Base-by-base conservation (phyloP, 2,329 filamentous ascomycete species). In the Talaromyces sp. region DNA sequence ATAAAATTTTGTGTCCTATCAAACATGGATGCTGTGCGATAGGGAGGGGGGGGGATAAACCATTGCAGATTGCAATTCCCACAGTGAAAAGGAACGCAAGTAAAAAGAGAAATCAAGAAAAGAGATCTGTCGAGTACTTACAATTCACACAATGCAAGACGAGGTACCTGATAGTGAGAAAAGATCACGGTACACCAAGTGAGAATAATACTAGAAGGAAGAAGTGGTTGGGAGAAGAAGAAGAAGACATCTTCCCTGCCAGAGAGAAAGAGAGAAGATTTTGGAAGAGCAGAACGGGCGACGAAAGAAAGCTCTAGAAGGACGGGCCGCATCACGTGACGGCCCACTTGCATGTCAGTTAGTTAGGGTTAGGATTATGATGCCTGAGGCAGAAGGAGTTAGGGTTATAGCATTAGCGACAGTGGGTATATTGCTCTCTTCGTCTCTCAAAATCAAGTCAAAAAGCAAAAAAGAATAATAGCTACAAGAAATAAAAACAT, bases 301-400 rank as follows among this genome's bases (percentile, higher is more conserved):
- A n/a, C n/a, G 35, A 52, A 67, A 66, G 72, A 73, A 74, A 70
- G 65, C 67, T 73, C 70, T 74, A 73, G 72, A 73, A 48, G 37
- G 39, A 43, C 22, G n/a, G 15, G 10, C 1, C 2, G 10, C 8
- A 25, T 60, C 59, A 60, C 59, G 59, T 60, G 59, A 37, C 2
- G 21, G 13, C 13, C 40, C 51, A 53, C 36, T 28, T 3, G 10
- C 5, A 3, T 15, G 10, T 13, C 36, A 17, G 36, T 39, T 39
- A 15, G 11, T 9, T 43, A 43, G 11, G 15, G 10, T 15, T 10
- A 43, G 11, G 13, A 22, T 19, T 21, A 22, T 43, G 10, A 39
- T 4, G n/a, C n/a, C n/a, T n/a, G n/a, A 39, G n/a, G 36, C 3
- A 36, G 28, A 35, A 51, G 17, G 19, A 17, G 17, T 35, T 51